Conservation (phyloP, 2,329 filamentous ascomycete species). For the Fusarium sambucinum region DNA sequence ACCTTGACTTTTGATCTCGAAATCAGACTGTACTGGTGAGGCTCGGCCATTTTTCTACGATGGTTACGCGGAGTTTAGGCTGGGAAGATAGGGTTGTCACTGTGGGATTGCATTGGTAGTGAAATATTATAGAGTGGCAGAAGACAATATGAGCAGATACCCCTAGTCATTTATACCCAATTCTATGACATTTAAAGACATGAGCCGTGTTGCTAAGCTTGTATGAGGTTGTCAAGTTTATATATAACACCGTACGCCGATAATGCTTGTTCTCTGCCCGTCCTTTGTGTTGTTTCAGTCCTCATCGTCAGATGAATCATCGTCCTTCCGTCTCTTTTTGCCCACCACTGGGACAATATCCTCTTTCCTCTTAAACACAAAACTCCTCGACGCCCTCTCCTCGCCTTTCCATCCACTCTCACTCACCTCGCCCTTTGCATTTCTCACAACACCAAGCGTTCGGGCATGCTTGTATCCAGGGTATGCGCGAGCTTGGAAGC, state of each 20-base stretch:
- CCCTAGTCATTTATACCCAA: conserved; percentile 8
- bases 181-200: neutral
- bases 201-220: neutral
- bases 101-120: neutral
- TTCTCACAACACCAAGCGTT: conserved; percentile 74
- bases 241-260: conserved; percentile 28
- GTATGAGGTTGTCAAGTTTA: neutral
- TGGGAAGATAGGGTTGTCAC: neutral
- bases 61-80: neutral
- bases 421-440: conserved; percentile 57
- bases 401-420: conserved; percentile 59
- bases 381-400: conserved; percentile 65
- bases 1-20: conserved; percentile 3
- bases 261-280: conserved; percentile 1
- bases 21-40: conserved; percentile 6
- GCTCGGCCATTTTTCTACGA: neutral
- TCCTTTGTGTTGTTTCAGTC: conserved; percentile 22
- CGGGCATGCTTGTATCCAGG: conserved; percentile 80
- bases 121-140: neutral
- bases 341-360: conserved; percentile 54
- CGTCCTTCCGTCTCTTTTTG: conserved; percentile 50
- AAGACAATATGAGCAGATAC: conserved; percentile 14
- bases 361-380: conserved; percentile 71
- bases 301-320: conserved; percentile 53
- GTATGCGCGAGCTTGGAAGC: conserved; percentile 75